phyloP scores from a whole-genome alignment of 306 rosid species.

The Purshia tridentata region DNA sequence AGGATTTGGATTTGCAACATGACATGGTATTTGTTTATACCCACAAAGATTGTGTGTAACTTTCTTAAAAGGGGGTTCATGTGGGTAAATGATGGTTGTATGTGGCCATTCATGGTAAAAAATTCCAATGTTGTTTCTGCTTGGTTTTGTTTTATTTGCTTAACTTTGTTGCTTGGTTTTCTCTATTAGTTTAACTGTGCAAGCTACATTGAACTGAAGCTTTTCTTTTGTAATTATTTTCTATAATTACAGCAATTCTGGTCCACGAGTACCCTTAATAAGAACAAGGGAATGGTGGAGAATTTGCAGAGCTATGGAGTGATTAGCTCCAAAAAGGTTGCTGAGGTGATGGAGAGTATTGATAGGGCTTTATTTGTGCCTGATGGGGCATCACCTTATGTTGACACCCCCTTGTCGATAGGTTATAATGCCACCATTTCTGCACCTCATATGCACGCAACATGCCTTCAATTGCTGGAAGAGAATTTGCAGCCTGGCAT shows the following conservation, averaged over 20 bases:
- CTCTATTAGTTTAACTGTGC: not conserved
- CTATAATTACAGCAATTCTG: conserved; percentile 53
- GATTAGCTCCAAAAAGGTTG: conserved; percentile 58
- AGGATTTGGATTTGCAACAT: conserved; percentile 13
- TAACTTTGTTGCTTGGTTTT: not conserved
- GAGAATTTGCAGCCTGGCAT: conserved; percentile 82
- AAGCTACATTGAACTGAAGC: not conserved
- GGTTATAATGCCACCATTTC: conserved; percentile 95
- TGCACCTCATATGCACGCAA: conserved; percentile 98
- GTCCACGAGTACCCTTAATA: conserved; percentile 51
- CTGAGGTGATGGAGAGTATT: conserved; percentile 68
- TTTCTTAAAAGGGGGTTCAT: not conserved
- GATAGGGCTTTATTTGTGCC: conserved; percentile 88
- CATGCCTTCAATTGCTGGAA: conserved; percentile 87
- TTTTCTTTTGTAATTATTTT: not conserved
- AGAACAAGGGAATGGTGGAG: conserved; percentile 84
- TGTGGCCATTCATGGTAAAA: not conserved
- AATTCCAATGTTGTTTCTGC: not conserved
- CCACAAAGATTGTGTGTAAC: conserved; percentile 10
- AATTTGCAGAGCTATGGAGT: conserved; percentile 65
- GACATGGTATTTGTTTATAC: conserved; percentile 25
- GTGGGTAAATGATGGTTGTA: not conserved
- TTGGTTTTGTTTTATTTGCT: not conserved
- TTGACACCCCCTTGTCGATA: conserved; percentile 76
- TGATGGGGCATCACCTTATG: conserved; percentile 57